Evolutionary conservation across 257 asterid species (phyloP).

Genomic region (Nicotiana benthamiana): DNA sequence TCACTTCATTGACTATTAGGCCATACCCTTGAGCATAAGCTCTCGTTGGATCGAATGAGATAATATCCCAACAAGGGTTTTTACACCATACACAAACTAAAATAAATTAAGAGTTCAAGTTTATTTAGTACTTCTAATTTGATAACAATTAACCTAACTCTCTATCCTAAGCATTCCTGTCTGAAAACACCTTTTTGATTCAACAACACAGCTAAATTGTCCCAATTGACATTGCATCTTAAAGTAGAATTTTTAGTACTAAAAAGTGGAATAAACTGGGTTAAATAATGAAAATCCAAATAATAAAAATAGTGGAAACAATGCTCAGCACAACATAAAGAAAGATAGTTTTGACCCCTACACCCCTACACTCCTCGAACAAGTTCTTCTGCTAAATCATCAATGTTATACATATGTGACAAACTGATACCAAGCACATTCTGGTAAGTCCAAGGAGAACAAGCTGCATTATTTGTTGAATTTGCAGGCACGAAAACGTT

Average conservation of each 20-base stretch:
- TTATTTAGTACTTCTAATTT: background rate
- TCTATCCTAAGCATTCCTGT: background rate
- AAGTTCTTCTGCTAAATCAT: too few relatives aligned
- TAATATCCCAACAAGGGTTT: background rate
- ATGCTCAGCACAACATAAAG: too few relatives aligned
- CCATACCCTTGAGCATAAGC: too few relatives aligned
- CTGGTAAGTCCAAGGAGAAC: slow-evolving; percentile 42
- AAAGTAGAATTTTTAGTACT: background rate
- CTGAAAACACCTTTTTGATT: background rate
- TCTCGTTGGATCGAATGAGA: background rate
- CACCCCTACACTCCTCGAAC: too few relatives aligned
- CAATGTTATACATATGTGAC: slow-evolving; percentile 21
- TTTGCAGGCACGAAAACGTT: slow-evolving; percentile 40
- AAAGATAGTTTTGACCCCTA: too few relatives aligned
- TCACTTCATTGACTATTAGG: too few relatives aligned
- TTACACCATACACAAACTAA: background rate
- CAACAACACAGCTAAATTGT: background rate
- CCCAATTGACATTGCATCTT: too few relatives aligned
- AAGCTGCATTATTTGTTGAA: slow-evolving; percentile 12
- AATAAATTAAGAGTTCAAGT: background rate
- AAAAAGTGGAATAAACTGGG: too few relatives aligned
- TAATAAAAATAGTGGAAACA: too few relatives aligned
- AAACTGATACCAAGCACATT: slow-evolving; percentile 27
- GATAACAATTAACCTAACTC: background rate
- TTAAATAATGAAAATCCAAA: too few relatives aligned